A percentile compares a stretch with the other conserved stretches of the same genome.
phyloP scores from a whole-genome alignment of 352 stramenopile species.

The Peronospora farinosa region DNA sequence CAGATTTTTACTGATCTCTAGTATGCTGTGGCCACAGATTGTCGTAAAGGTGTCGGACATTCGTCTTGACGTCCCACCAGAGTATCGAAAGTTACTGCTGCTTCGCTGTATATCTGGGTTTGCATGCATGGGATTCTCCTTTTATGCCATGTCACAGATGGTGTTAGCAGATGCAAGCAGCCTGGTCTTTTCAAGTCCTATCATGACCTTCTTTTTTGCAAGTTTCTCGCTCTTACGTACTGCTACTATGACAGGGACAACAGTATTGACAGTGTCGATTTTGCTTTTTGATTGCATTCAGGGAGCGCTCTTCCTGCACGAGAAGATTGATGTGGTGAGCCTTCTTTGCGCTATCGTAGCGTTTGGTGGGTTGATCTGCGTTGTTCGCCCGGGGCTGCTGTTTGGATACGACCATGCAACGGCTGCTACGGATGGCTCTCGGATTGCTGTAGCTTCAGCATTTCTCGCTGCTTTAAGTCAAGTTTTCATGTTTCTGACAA shows the following conservation, averaged over 20 bases:
- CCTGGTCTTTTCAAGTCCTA: constrained; percentile 43
- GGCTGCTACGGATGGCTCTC: constrained; percentile 18
- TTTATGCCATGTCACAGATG: constrained; percentile 72
- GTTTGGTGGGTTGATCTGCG: constrained; percentile 43
- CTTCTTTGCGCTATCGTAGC: constrained; percentile 30
- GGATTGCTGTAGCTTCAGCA: constrained; percentile 28
- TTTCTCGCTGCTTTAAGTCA: constrained; percentile 40
- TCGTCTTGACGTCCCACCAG: constrained; percentile 32
- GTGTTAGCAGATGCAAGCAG: constrained; percentile 63
- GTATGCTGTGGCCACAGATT: constrained; percentile 5
- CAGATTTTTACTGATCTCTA: not conserved
- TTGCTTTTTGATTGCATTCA: constrained; percentile 10
- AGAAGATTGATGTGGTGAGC: constrained; percentile 39
- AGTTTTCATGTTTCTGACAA: constrained; percentile 42
- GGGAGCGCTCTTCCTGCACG: constrained; percentile 34
- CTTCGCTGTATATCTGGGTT: constrained; percentile 56
- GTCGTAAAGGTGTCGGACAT: constrained; percentile 14
- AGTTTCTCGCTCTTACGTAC: not conserved
- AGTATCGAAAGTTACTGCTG: constrained; percentile 41
- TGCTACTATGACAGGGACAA: not conserved
- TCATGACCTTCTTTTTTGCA: constrained; percentile 28
- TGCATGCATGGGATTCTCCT: constrained; percentile 55
- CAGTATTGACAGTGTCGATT: constrained; percentile 2
- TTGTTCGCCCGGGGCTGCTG: constrained; percentile 40
- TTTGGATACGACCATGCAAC: constrained; percentile 32